phyloP scores from a whole-genome alignment of 805 yeast species.

The Schizosaccharomyces cryophilus region DNA sequence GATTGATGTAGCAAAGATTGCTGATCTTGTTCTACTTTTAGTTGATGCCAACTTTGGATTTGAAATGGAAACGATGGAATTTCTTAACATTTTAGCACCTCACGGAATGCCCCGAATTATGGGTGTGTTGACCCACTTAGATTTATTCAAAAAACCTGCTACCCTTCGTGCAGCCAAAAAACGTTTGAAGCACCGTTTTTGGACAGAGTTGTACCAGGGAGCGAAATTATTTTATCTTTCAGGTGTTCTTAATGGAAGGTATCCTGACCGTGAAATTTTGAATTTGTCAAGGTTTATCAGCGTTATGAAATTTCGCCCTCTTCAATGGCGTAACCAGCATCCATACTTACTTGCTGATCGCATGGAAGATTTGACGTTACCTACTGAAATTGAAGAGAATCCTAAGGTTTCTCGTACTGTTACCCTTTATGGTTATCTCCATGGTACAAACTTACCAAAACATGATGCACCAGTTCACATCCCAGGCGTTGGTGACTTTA shows the following conservation, averaged over 20 bases:
- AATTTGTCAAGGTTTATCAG: slow-evolving; percentile 79
- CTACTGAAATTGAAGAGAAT: slow-evolving; percentile 50
- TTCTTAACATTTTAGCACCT: slow-evolving; percentile 80
- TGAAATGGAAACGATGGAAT: slow-evolving; percentile 99
- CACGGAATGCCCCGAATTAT: slow-evolving; percentile 97
- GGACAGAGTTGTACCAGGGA: slow-evolving; percentile 98
- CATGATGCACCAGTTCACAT: slow-evolving; percentile 59
- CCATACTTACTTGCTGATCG: slow-evolving; percentile 82
- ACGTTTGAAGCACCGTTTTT: slow-evolving; percentile 72
- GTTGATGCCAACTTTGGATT: slow-evolving; percentile 94
- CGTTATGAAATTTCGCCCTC: slow-evolving; percentile 96
- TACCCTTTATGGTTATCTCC: slow-evolving; percentile 80
- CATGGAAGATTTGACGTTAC: slow-evolving; percentile 83
- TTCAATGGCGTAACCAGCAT: slow-evolving; percentile 97
- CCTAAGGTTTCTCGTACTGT: slow-evolving; percentile 70
- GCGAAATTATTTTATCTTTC: slow-evolving; percentile 84
- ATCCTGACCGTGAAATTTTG: slow-evolving; percentile 87
- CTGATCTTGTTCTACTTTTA: slow-evolving; percentile 67
- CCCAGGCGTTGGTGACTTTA: slow-evolving; percentile 85
- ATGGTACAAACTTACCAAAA: slow-evolving; percentile 66
- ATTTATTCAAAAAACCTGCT: slow-evolving; percentile 68
- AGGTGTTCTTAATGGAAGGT: slow-evolving; percentile 90
- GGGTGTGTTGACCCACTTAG: slow-evolving; percentile 89
- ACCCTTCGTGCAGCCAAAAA: slow-evolving; percentile 81
- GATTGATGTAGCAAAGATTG: slow-evolving; percentile 88